Conservation (phyloP, 1,284 basidiomycete genomes). For the Pholiota adiposa region DNA sequence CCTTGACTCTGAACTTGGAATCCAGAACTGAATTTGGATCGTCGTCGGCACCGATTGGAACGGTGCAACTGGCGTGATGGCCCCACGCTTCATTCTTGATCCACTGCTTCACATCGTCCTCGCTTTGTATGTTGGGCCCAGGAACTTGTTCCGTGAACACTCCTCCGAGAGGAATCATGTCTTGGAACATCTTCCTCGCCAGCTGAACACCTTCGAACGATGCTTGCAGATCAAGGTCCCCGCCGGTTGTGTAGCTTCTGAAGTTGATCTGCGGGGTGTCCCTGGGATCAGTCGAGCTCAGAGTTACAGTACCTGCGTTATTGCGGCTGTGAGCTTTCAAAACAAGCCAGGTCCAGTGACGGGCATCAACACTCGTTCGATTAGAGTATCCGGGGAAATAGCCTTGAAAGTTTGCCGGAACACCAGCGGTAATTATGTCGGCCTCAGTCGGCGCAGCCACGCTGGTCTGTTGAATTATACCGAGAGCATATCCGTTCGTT, state of each 20-base stretch:
- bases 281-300: slow-evolving; percentile 9
- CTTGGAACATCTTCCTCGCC: slow-evolving; percentile 13
- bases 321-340: slow-evolving; percentile 14
- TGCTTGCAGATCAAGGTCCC: slow-evolving; percentile 8
- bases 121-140: slow-evolving; percentile 7
- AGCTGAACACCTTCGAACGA: slow-evolving; percentile 13
- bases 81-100: slow-evolving; percentile 15
- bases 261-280: slow-evolving; percentile 12
- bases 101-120: slow-evolving; percentile 13
- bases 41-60: slow-evolving; percentile 10
- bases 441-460: slow-evolving; percentile 10
- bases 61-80: slow-evolving; percentile 14
- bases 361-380: slow-evolving; percentile 7
- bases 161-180: background rate
- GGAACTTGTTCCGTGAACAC: slow-evolving; percentile 9
- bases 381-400: slow-evolving; percentile 16
- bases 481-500: slow-evolving; percentile 12
- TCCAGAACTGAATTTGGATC: slow-evolving; percentile 9
- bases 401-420: slow-evolving; percentile 15
- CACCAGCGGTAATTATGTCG: slow-evolving; percentile 10
- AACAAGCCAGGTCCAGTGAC: slow-evolving; percentile 16
- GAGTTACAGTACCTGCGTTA: slow-evolving; percentile 5
- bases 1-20: slow-evolving; percentile 12
- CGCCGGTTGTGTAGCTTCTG: slow-evolving; percentile 10
- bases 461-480: slow-evolving; percentile 12